Evolutionary conservation across 2,329 filamentous ascomycete species (phyloP).

Genomic region (Ophiostoma perfectum): DNA sequence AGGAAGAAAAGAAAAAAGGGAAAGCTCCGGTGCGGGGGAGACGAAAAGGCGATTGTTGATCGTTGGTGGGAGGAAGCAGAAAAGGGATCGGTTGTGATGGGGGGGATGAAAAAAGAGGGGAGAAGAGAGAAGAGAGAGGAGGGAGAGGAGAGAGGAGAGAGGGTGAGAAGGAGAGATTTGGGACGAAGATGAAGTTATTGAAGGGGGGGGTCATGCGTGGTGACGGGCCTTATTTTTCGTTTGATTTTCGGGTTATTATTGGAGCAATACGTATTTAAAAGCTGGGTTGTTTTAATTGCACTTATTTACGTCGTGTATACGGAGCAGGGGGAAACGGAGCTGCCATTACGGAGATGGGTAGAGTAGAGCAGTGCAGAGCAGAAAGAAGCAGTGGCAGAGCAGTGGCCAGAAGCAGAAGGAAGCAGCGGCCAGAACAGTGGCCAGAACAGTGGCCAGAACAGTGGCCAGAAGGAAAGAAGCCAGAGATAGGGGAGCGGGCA

Average conservation of each 20-base stretch:
- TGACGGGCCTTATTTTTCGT: constrained; percentile 12
- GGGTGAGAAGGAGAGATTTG: background rate
- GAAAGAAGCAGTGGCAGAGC: no score
- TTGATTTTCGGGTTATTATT: background rate
- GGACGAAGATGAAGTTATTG: constrained; percentile 14
- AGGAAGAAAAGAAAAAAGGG: constrained; percentile 1
- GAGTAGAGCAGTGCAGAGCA: no score
- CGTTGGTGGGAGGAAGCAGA: constrained; percentile 6
- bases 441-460: background rate
- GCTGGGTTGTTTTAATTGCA: background rate
- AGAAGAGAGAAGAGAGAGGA: background rate
- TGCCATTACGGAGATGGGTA: background rate
- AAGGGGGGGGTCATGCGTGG: background rate
- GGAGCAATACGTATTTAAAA: background rate
- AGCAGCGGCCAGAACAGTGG: background rate
- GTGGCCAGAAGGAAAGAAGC: background rate
- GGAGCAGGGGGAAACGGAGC: background rate
- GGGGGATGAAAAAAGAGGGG: background rate
- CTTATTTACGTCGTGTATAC: constrained; percentile 1
- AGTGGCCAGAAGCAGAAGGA: no score
- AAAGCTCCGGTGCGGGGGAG: constrained; percentile 15
- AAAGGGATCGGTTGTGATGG: constrained; percentile 7
- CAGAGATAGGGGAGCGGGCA: background rate
- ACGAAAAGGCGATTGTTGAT: constrained; percentile 8
- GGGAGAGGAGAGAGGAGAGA: background rate